Conservation (phyloP, 352 stramenopile species). For the Thraustotheca clavata region DNA sequence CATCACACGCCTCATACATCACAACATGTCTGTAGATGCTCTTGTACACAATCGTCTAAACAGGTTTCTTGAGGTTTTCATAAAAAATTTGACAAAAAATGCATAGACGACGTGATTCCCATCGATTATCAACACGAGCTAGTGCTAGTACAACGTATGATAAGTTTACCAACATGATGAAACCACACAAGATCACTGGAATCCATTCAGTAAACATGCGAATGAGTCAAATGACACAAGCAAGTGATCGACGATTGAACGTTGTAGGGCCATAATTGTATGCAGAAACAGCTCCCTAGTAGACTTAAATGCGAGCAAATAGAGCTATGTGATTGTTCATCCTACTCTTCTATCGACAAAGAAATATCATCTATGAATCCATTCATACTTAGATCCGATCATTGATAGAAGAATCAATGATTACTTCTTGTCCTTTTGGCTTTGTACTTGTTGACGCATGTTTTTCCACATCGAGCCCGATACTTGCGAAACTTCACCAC, state of each 20-base stretch:
- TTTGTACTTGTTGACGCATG: conserved; percentile 31
- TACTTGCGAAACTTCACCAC: neutral
- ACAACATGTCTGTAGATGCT: conserved; percentile 6
- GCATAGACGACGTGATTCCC: conserved; percentile 9
- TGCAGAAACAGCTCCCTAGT: too few relatives aligned
- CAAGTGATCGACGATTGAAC: too few relatives aligned
- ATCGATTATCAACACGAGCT: neutral
- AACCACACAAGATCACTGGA: neutral
- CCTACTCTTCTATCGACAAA: too few relatives aligned
- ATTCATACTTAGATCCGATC: too few relatives aligned
- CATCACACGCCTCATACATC: conserved; percentile 29
- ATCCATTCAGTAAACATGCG: neutral
- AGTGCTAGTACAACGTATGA: neutral
- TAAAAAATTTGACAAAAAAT: neutral
- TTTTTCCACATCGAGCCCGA: conserved; percentile 45
- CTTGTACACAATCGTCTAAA: conserved; percentile 9
- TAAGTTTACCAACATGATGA: neutral
- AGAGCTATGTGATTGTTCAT: too few relatives aligned
- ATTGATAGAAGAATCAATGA: too few relatives aligned
- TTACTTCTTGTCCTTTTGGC: conserved; percentile 18
- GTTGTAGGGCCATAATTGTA: too few relatives aligned
- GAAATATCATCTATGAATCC: too few relatives aligned
- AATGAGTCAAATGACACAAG: too few relatives aligned
- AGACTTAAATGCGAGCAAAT: too few relatives aligned
- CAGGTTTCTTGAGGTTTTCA: neutral